A percentile compares a stretch with the other conserved stretches of the same genome.
phyloP scores from a whole-genome alignment of 345 rosid species.

The Eucalyptus albens region DNA sequence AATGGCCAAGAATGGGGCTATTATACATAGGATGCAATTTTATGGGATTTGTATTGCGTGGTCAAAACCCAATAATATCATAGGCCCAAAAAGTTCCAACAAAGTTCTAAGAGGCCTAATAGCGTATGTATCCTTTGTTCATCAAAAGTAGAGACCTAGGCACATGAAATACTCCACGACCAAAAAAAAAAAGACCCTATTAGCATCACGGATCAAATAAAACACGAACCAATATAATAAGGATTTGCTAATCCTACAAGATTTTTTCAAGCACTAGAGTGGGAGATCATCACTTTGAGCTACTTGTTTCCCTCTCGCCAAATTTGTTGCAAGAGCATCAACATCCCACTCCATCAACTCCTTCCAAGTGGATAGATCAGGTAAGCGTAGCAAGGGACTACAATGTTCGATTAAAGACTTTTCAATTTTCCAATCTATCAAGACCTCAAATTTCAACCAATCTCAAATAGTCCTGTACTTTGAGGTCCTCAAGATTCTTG shows the following conservation, averaged over 20 bases:
- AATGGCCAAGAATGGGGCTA: background rate
- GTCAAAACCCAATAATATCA: background rate
- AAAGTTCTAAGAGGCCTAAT: background rate
- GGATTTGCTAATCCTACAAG: too few species aligned
- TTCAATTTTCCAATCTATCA: rapidly evolving
- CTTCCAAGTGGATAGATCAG: too few species aligned
- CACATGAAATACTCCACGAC: background rate
- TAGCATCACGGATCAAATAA: too few species aligned
- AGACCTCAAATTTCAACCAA: too few species aligned
- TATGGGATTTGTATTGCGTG: background rate
- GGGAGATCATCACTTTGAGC: too few species aligned
- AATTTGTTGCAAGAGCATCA: too few species aligned
- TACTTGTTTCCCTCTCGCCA: too few species aligned
- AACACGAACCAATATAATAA: rapidly evolving
- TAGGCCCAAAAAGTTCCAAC: background rate
- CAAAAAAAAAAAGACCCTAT: background rate
- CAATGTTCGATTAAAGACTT: rapidly evolving
- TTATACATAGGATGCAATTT: background rate
- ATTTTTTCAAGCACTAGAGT: too few species aligned
- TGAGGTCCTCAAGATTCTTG: too few species aligned
- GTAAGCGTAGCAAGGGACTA: too few species aligned
- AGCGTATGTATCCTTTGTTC: rapidly evolving
- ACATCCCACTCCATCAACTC: rapidly evolving
- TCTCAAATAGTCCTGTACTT: too few species aligned
- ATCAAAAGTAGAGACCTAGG: background rate